Base-by-base conservation (phyloP, 2,329 filamentous ascomycete genomes). In the Aspergillus vadensis region DNA sequence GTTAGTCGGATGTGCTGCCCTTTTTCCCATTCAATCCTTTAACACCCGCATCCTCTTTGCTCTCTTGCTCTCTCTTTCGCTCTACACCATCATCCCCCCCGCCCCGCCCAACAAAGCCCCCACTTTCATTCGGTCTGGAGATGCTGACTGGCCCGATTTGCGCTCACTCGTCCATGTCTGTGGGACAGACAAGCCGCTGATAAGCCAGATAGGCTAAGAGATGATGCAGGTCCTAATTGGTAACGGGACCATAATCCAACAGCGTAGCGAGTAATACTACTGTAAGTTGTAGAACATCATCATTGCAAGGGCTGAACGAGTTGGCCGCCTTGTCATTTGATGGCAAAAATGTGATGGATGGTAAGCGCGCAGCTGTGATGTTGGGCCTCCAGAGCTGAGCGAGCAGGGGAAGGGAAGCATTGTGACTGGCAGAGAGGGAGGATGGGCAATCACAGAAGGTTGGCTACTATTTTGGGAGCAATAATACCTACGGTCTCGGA, bases 181-280 rank as follows among this genome's bases (percentile, higher is more conserved):
- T 64, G 62, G 62, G 62, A 64, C 60, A 59, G 49, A 38, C 58
- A 54, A 49, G 51, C 50, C 63, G 63, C 63, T 63, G 65, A 67
- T 65, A 66, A 66, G 62, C 65, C 55, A 57, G 55, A 60, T 54
- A 58, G 57, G 60, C 60, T 53, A 55, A 30, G 41, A 50, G 52
- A 63, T 55, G 38, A 60, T 27, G 51, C 48, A 56, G 43, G 43
- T 51, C 50, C 39, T 25, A 59, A 64, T 61, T 61, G 57, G 57
- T 59, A 58, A 59, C 55, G 55, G 55, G 51, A 54, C 47, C 57
- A 59, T 50, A 57, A 59, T 53, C 58, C 57, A 50, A 62, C 47
- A 62, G 32, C 10, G 32, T 36, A 36, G 32, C 32, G 32, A 36
- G 32, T 36, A 36, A 36, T 36, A 36, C 32, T 36, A 36, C 32